These are phyloP conservation scores for Paecilomyces sp. DNA, from an alignment of 2,329 filamentous ascomycete genomes.

Conservation along the genomic window DNA sequence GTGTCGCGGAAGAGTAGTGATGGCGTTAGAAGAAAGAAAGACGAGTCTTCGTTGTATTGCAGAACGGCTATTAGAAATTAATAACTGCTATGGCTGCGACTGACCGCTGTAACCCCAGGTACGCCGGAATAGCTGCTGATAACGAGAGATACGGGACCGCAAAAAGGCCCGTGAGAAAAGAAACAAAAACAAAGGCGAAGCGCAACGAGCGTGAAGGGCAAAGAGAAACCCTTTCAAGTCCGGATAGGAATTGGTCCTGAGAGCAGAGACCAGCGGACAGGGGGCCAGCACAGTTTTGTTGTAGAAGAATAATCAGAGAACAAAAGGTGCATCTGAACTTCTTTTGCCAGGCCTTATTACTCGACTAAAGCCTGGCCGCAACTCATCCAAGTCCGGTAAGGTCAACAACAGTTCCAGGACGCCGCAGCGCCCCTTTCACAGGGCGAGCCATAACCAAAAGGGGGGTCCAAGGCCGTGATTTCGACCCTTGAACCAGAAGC, in stretches of 20 bases:
- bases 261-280: background rate
- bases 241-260: background rate
- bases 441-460: background rate
- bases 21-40: background rate
- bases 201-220: constrained; percentile 1
- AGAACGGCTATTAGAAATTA: background rate
- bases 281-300: background rate
- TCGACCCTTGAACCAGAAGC: background rate
- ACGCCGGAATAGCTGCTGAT: background rate
- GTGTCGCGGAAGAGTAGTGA: constrained; percentile 6
- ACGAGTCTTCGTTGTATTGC: background rate
- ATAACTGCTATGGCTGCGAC: background rate
- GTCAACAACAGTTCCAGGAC: background rate
- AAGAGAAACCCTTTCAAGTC: background rate
- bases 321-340: background rate
- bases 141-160: background rate
- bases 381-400: background rate
- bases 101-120: background rate
- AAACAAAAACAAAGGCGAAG: background rate
- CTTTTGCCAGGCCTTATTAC: background rate
- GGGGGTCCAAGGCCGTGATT: background rate
- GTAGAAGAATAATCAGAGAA: background rate
- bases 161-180: background rate
- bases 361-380: background rate
- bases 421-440: background rate